phyloP scores from a whole-genome alignment of 1,284 basidiomycete species.

The Schizophyllum amplum region DNA sequence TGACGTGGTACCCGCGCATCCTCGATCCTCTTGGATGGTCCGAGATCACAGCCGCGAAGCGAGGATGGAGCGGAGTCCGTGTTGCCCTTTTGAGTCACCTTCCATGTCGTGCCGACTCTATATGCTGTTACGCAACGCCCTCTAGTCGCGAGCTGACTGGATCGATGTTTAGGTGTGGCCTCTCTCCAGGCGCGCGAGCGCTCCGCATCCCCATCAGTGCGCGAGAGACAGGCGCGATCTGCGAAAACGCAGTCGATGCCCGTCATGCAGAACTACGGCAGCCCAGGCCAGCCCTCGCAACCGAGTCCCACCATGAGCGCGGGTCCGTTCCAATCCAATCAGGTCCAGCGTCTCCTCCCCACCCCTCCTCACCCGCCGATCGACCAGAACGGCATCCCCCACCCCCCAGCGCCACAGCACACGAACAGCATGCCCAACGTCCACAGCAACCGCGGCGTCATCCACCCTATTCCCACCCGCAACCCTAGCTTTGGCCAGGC shows the following conservation, averaged over 20 bases:
- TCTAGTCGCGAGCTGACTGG: neutral
- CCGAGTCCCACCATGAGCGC: constrained; percentile 29
- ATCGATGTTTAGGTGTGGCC: neutral
- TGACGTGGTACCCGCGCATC: neutral
- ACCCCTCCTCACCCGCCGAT: constrained; percentile 33
- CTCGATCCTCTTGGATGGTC: neutral
- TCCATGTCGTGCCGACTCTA: neutral
- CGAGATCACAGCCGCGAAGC: neutral
- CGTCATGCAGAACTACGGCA: constrained; percentile 44
- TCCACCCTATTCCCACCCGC: constrained; percentile 22
- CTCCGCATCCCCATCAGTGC: constrained; percentile 59
- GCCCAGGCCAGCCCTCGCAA: constrained; percentile 27
- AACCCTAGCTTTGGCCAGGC: constrained; percentile 52
- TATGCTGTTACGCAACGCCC: neutral
- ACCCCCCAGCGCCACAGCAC: constrained; percentile 23
- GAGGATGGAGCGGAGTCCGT: neutral
- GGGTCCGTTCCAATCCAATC: constrained; percentile 22
- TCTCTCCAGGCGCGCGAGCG: constrained; percentile 48
- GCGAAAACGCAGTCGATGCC: constrained; percentile 56
- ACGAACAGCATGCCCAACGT: constrained; percentile 25
- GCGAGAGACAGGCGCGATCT: constrained; percentile 43
- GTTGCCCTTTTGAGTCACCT: neutral
- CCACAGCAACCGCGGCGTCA: constrained; percentile 18
- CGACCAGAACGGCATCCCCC: constrained; percentile 20
- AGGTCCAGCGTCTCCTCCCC: constrained; percentile 41